Evolutionary conservation across 305 asterid species (phyloP).

Genomic region (Plantago coronopus): DNA sequence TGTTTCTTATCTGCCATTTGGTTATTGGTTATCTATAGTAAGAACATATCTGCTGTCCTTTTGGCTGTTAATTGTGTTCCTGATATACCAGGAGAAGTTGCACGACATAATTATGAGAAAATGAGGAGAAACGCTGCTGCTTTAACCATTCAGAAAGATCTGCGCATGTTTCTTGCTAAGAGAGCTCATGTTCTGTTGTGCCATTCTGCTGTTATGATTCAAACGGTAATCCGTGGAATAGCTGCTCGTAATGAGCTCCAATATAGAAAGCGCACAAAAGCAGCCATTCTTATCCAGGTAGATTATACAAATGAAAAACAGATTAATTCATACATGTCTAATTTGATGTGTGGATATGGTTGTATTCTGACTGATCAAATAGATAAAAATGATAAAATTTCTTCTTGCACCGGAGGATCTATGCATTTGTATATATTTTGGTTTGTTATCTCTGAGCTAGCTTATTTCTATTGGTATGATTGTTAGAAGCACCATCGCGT

Average conservation of each 20-base stretch:
- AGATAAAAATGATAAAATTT: too few species aligned
- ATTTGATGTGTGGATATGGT: too few species aligned
- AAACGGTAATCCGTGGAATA: constrained; percentile 62
- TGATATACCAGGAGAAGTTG: constrained; percentile 47
- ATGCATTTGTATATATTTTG: too few species aligned
- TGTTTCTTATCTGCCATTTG: constrained; percentile 10
- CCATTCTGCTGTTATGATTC: constrained; percentile 53
- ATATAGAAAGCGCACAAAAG: constrained; percentile 37
- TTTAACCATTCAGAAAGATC: constrained; percentile 61
- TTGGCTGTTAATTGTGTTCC: constrained; percentile 12
- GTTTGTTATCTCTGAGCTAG: too few species aligned
- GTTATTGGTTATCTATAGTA: constrained; percentile 9
- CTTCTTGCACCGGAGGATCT: too few species aligned
- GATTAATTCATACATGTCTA: constrained; percentile 1
- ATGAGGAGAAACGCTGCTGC: constrained; percentile 64
- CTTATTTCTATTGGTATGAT: too few species aligned
- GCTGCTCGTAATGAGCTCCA: constrained; percentile 55
- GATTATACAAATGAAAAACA: constrained; percentile 10
- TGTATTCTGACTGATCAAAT: too few species aligned
- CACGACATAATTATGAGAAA: constrained; percentile 44
- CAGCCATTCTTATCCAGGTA: constrained; percentile 68
- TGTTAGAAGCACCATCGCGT: too few species aligned
- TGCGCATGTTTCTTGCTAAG: constrained; percentile 50
- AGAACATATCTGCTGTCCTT: constrained; percentile 10
- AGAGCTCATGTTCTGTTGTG: constrained; percentile 38